Conservation (phyloP, 2,329 filamentous ascomycete genomes). For the Colletotrichum karsti region DNA sequence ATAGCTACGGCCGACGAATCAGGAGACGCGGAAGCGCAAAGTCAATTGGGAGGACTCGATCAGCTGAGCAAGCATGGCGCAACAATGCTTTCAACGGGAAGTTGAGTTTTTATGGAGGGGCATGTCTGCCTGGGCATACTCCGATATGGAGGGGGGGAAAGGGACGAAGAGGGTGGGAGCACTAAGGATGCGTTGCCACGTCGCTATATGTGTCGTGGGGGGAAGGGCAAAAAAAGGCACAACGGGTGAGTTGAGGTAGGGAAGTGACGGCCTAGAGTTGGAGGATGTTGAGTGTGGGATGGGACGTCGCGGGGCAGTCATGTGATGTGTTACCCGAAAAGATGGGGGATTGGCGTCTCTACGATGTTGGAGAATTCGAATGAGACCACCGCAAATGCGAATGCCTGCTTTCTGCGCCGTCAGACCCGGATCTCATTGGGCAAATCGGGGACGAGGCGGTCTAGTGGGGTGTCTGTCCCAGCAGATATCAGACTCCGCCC, state of each 20-base stretch:
- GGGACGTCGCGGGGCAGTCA: constrained; percentile 27
- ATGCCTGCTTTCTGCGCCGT: not conserved
- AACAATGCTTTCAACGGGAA: not conserved
- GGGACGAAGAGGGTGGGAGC: not conserved
- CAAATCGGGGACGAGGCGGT: not conserved
- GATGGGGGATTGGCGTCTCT: not conserved
- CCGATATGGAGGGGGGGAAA: not conserved
- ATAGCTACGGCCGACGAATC: not conserved
- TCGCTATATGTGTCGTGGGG: constrained; percentile 16
- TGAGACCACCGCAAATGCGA: constrained; percentile 3
- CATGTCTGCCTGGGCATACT: constrained; percentile 3
- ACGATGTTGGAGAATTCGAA: not conserved
- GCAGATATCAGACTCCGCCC: constrained; percentile 11
- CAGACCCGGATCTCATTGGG: not conserved
- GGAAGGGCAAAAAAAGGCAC: not conserved
- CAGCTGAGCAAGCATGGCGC: not conserved
- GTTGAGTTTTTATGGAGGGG: not conserved
- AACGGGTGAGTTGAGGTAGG: not conserved
- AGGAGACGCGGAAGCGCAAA: not conserved
- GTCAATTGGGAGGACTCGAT: not conserved
- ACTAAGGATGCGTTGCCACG: constrained; percentile 27
- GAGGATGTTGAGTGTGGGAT: constrained; percentile 1
- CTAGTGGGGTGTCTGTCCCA: not conserved
- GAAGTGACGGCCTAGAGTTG: not conserved
- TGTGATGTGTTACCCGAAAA: constrained; percentile 18